These are phyloP conservation scores for Linnemannia schmuckeri DNA, from an alignment of 192 early-diverging fungal genomes.

Conservation along the genomic window DNA sequence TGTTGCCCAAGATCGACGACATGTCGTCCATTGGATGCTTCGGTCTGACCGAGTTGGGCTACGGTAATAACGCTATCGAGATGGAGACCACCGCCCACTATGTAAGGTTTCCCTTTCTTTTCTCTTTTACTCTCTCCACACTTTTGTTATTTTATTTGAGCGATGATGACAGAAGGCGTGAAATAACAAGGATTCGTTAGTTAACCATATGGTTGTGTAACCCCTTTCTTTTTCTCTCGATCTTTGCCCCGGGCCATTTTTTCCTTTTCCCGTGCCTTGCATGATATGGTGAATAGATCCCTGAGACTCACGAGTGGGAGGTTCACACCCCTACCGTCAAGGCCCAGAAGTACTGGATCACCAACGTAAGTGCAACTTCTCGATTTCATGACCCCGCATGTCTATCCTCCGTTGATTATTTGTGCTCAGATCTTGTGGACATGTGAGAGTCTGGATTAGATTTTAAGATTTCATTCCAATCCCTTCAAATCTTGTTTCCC, in stretches of 20 bases:
- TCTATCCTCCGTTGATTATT: neutral
- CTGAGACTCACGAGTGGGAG: conserved; percentile 74
- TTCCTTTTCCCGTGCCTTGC: neutral
- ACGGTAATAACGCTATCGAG: conserved; percentile 86
- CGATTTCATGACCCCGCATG: too few relatives aligned
- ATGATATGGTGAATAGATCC: conserved; percentile 49
- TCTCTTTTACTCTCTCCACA: neutral
- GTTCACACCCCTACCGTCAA: conserved; percentile 80
- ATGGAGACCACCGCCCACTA: conserved; percentile 81
- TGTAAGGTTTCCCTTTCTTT: conserved; percentile 44
- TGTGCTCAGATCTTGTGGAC: conserved; percentile 1
- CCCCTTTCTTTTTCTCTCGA: neutral
- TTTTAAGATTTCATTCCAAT: neutral
- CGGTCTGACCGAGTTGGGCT: conserved; percentile 82
- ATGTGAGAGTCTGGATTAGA: conserved; percentile 1
- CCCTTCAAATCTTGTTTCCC: neutral
- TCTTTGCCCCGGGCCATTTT: neutral
- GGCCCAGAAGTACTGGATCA: conserved; percentile 88
- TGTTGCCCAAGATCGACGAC: conserved; percentile 73
- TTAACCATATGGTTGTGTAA: conserved; percentile 3
- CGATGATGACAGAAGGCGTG: neutral
- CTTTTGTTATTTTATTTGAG: neutral
- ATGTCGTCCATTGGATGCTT: conserved; percentile 81
- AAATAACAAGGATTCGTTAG: neutral
- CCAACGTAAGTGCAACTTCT: conserved; percentile 67